Evolutionary conservation across 306 rosid genomes (phyloP).

Genomic region (Castanea crenata): DNA sequence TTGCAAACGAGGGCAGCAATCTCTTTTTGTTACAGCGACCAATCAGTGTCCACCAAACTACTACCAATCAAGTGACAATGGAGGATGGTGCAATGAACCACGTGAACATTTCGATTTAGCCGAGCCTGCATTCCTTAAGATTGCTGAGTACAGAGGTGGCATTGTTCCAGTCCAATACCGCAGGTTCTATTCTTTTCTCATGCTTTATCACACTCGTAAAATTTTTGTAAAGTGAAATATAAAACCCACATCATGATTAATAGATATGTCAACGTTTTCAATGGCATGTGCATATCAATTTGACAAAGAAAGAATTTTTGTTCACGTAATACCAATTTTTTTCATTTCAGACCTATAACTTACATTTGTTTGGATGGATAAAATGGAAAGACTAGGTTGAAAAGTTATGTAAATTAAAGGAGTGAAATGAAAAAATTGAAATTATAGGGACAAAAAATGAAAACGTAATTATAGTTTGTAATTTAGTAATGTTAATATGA

Average conservation of each 20-base stretch:
- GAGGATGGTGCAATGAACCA: constrained; percentile 96
- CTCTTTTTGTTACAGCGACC: constrained; percentile 62
- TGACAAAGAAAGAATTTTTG: neutral
- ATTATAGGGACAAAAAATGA: neutral
- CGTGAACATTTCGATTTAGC: constrained; percentile 73
- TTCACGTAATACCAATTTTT: too few species aligned
- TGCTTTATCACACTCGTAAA: neutral
- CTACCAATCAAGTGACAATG: constrained; percentile 34
- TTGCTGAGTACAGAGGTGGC: constrained; percentile 57
- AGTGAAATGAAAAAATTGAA: too few species aligned
- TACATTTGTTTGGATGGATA: too few species aligned
- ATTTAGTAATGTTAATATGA: too few species aligned
- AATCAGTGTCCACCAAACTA: constrained; percentile 64
- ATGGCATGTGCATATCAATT: neutral
- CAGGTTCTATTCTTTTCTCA: constrained; percentile 36
- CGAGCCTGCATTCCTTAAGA: constrained; percentile 51
- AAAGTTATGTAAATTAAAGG: too few species aligned
- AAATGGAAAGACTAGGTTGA: too few species aligned
- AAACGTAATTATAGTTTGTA: neutral
- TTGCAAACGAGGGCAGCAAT: constrained; percentile 51
- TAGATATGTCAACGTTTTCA: neutral
- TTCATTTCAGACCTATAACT: too few species aligned
- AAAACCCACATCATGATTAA: neutral
- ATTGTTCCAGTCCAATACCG: constrained; percentile 63
- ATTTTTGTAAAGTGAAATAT: neutral